phyloP scores from a whole-genome alignment of 805 yeast genomes.

The Candida lessepsii region DNA sequence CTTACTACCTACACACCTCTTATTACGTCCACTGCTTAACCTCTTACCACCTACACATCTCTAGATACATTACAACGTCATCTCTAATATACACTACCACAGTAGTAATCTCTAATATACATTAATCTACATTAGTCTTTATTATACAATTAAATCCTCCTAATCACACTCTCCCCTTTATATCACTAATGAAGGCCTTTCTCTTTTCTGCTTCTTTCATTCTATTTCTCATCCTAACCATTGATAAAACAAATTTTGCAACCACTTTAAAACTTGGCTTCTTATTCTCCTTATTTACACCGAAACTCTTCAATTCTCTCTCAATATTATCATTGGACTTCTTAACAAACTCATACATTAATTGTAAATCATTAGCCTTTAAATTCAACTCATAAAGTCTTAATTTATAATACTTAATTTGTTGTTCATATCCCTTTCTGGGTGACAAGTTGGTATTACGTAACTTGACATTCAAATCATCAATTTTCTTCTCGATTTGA shows the following conservation, averaged over 20 bases:
- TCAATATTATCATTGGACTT: conserved; percentile 26
- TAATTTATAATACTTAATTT: conserved; percentile 46
- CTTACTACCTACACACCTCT: too few species aligned
- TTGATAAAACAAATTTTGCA: conserved; percentile 39
- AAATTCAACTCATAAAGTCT: conserved; percentile 45
- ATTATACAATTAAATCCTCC: too few species aligned
- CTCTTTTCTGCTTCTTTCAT: conserved; percentile 27
- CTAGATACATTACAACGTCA: too few species aligned
- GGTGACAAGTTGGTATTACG: conserved; percentile 20
- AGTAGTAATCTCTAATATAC: too few species aligned
- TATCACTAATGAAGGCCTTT: too few species aligned
- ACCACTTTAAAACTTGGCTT: conserved; percentile 30
- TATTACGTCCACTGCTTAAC: too few species aligned
- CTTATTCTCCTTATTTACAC: conserved; percentile 26
- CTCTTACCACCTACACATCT: too few species aligned
- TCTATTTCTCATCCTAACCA: conserved; percentile 33
- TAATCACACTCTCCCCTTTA: too few species aligned
- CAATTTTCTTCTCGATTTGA: conserved; percentile 22
- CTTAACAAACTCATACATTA: conserved; percentile 33
- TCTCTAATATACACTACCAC: too few species aligned
- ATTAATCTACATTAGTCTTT: conserved; percentile 7
- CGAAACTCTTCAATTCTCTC: conserved; percentile 26
- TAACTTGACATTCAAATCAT: conserved; percentile 23
- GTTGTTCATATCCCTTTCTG: conserved; percentile 25
- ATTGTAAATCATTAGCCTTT: conserved; percentile 31